Evolutionary conservation across 768 basidiomycete genomes (phyloP), one percentile per base, ranked within the genome.

Genomic region (Serendipita sp.): DNA sequence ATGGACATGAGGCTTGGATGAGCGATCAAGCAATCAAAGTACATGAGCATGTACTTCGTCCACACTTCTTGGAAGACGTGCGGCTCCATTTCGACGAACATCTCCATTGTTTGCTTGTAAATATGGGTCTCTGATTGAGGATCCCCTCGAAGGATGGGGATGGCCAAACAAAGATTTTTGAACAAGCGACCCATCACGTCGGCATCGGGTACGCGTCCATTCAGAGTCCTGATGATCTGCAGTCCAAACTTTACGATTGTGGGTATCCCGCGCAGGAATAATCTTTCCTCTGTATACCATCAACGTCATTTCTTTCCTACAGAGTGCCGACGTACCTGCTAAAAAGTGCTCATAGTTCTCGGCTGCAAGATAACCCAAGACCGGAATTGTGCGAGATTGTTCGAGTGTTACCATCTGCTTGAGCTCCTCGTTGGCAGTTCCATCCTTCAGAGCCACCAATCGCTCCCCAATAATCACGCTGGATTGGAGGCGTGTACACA

Each of bases 1-100:
- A 98, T 83, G 67, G 86, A 85, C 69, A 95, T 83, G 52, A 96
- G 79, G 65, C 84, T 76, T 18, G 86, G 83, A 60, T 91, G 86
- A 68, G 86, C 85, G 67, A 85, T 80, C 0, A 86, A 83, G 67
- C 81, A 82, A 68, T 87, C 80, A 72, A 96, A 87, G 76, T 94
- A 96, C 72, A 93, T 87, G 31, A 84, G 86, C 75, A 98, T 87
- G 72, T 91, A 87, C 71, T 84, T 85, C 40, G 88, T 91, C 92
- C 94, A 95, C 36, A 97, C 89, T 74, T 96, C 92, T 73, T 95
- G 88, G 72, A 96, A 94, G 66, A 94, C 87, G 70, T 95, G 90
- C 5, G 88, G 78, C 70, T 96, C 88, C 69, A 94, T 81, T 72
- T 93, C 88, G 3, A 82, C 82, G 62, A 88, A 76, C 79, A 86